Conservation (phyloP, 495 filamentous ascomycete species). For the Xylaria longipes region DNA sequence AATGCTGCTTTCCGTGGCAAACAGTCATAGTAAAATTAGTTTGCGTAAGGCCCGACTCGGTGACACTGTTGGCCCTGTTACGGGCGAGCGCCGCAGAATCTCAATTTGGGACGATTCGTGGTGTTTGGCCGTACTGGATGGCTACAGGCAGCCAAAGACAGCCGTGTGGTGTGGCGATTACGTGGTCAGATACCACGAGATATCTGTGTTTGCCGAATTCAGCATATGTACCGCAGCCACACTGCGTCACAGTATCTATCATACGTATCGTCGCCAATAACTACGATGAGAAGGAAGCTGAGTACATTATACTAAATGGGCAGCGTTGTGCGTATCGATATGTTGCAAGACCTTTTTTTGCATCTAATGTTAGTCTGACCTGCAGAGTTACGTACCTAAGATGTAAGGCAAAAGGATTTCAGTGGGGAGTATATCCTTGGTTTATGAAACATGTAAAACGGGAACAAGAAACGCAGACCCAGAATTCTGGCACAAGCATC, state of each 20-base stretch:
- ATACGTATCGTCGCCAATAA: not conserved
- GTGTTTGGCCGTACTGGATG: not conserved
- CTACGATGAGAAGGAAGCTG: not conserved
- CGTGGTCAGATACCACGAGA: not conserved
- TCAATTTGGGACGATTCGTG: not conserved
- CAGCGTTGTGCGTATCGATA: not conserved
- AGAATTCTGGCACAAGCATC: constrained; percentile 3
- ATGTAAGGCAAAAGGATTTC: not conserved
- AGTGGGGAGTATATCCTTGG: not conserved
- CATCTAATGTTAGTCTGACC: not conserved
- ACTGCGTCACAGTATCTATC: not conserved
- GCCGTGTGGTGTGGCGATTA: not conserved
- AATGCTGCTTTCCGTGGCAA: constrained; percentile 8
- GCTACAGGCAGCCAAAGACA: not conserved
- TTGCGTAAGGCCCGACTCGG: not conserved
- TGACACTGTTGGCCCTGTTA: not conserved
- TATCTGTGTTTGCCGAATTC: not conserved
- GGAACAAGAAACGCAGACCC: constrained; percentile 5
- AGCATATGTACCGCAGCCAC: not conserved
- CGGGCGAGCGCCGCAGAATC: not conserved
- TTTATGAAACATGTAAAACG: not conserved
- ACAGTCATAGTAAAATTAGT: not conserved
- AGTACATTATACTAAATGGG: not conserved
- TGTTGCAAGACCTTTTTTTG: not conserved
- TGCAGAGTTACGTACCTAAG: too few species aligned